Percentiles rank a stretch among this genome's conserved stretches.
Evolutionary conservation across 495 filamentous ascomycete genomes (phyloP).

Genomic region (Tuber microsphaerosporum): DNA sequence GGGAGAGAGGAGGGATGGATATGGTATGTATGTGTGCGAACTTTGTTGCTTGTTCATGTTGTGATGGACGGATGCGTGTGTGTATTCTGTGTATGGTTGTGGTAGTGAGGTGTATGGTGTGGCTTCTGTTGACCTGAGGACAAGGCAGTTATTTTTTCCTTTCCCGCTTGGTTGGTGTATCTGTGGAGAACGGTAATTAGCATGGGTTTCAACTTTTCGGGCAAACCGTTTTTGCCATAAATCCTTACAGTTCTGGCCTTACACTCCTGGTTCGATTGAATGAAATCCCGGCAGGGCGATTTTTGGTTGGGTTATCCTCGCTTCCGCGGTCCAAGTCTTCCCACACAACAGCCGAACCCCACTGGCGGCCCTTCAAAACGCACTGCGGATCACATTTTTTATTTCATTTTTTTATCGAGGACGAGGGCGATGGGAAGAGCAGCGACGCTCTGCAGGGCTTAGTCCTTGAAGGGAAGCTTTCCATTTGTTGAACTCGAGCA

Average conservation of each 20-base stretch:
- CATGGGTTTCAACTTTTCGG: conserved; percentile 21
- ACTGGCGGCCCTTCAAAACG: conserved; percentile 31
- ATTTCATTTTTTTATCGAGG: conserved; percentile 1
- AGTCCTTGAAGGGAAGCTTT: conserved; percentile 9
- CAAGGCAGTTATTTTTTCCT: conserved; percentile 7
- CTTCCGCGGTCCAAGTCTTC: conserved; percentile 31
- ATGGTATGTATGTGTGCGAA: not conserved
- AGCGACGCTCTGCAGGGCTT: conserved; percentile 17
- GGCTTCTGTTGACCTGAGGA: not conserved
- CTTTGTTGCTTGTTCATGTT: not conserved
- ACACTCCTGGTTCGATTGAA: conserved; percentile 12
- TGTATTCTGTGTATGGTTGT: conserved; percentile 25
- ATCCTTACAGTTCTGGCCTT: conserved; percentile 9
- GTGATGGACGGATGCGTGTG: conserved; percentile 1
- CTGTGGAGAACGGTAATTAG: conserved; percentile 34
- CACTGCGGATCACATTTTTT: conserved; percentile 39
- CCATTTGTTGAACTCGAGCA: conserved; percentile 17
- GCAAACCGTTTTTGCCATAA: conserved; percentile 22
- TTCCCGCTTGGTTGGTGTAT: conserved; percentile 28
- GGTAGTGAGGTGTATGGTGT: not conserved
- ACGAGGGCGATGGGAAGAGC: conserved; percentile 21
- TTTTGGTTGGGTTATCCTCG: conserved; percentile 32
- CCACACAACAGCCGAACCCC: conserved; percentile 39
- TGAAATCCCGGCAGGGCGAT: conserved; percentile 20
- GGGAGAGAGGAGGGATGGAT: not conserved